A percentile compares a stretch with the other conserved stretches of the same genome.
Conservation (phyloP, 352 stramenopile species). For the Chrysophaeum taylorii region DNA sequence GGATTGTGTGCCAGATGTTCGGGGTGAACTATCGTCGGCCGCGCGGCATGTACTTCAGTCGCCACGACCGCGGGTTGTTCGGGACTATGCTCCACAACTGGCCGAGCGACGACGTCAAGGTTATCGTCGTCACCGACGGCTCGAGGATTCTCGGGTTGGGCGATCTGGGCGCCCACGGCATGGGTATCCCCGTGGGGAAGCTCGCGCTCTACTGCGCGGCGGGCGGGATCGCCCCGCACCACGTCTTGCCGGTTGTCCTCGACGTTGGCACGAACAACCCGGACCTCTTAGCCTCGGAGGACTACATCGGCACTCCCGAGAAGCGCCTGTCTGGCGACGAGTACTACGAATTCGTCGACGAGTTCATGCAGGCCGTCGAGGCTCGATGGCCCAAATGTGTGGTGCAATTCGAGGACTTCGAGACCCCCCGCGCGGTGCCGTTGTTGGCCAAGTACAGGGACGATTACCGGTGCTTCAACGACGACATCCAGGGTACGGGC, state of each 20-base stretch:
- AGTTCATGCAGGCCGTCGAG: slow-evolving; percentile 77
- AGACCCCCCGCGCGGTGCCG: too few relatives aligned
- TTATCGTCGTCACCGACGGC: slow-evolving; percentile 87
- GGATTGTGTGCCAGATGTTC: slow-evolving; percentile 73
- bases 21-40: slow-evolving; percentile 71
- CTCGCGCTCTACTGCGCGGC: slow-evolving; percentile 80
- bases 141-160: slow-evolving; percentile 83
- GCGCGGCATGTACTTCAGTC: slow-evolving; percentile 85
- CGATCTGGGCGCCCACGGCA: slow-evolving; percentile 85
- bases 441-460: slow-evolving; percentile 87
- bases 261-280: slow-evolving; percentile 82
- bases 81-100: slow-evolving; percentile 71
- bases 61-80: slow-evolving; percentile 66
- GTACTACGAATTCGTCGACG: slow-evolving; percentile 79
- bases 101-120: slow-evolving; percentile 70
- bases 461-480: slow-evolving; percentile 73
- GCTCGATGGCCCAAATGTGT: too few relatives aligned
- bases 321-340: slow-evolving; percentile 61
- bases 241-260: slow-evolving; percentile 76
- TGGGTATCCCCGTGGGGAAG: slow-evolving; percentile 87
- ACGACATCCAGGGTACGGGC: slow-evolving; percentile 89
- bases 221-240: slow-evolving; percentile 69
- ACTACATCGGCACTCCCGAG: slow-evolving; percentile 79
- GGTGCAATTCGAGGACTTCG: too few relatives aligned
- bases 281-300: slow-evolving; percentile 68